Evolutionary conservation across 495 filamentous ascomycete genomes (phyloP).

Genomic region (Talaromyces nanjingensis): DNA sequence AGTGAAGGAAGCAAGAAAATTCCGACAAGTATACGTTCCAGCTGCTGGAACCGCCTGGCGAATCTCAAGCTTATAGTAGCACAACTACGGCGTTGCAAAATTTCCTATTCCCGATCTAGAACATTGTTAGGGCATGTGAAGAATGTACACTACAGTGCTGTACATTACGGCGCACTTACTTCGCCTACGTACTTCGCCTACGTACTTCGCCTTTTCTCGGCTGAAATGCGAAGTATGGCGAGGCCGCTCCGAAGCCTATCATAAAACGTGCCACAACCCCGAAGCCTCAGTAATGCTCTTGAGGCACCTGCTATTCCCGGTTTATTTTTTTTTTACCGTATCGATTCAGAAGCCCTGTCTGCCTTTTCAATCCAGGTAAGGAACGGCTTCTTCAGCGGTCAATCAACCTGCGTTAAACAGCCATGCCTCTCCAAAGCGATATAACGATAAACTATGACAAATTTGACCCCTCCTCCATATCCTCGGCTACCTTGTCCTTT

Average conservation of each 20-base stretch:
- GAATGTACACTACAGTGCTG: neutral
- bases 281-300: slow-evolving; percentile 1
- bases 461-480: slow-evolving; percentile 3
- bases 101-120: slow-evolving; percentile 1
- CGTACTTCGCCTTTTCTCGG: no score
- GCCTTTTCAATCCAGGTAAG: slow-evolving; percentile 1
- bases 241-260: no score
- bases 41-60: neutral
- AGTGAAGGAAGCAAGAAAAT: slow-evolving; percentile 4
- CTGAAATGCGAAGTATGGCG: neutral
- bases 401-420: slow-evolving; percentile 1
- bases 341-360: slow-evolving; percentile 5
- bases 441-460: slow-evolving; percentile 7
- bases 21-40: slow-evolving; percentile 4
- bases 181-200: no score
- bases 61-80: neutral
- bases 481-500: slow-evolving; percentile 6
- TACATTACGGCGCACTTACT: no score
- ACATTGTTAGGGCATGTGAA: neutral
- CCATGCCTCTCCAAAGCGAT: slow-evolving; percentile 6
- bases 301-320: slow-evolving; percentile 4
- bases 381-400: slow-evolving; percentile 4
- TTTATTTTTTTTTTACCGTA: neutral
- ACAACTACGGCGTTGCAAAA: neutral
- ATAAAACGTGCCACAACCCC: neutral